phyloP scores from a whole-genome alignment of 2,329 filamentous ascomycete genomes.

The Gnomoniopsis smithogilvyi region DNA sequence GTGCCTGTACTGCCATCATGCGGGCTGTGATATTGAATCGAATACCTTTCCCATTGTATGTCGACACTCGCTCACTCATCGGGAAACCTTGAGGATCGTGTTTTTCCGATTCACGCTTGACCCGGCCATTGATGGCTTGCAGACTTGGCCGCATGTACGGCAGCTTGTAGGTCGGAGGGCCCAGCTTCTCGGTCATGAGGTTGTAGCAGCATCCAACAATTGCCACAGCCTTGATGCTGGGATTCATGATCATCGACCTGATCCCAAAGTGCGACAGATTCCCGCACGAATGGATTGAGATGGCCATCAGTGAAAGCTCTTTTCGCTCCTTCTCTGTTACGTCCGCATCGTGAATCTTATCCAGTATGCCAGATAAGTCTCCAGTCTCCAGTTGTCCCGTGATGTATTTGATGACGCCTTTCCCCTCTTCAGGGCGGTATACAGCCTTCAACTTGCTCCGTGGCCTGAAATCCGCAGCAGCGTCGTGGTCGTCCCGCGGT shows the following conservation, averaged over 20 bases:
- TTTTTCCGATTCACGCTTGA: conserved; percentile 65
- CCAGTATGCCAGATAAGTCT: conserved; percentile 65
- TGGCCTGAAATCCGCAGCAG: conserved; percentile 47
- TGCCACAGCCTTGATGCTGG: conserved; percentile 81
- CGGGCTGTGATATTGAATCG: conserved; percentile 92
- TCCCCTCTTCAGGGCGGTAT: conserved; percentile 57
- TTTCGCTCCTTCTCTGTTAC: conserved; percentile 27
- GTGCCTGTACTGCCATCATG: conserved; percentile 98
- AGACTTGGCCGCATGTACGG: conserved; percentile 69
- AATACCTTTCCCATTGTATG: conserved; percentile 60
- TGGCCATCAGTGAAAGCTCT: conserved; percentile 67
- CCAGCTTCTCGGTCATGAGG: conserved; percentile 83
- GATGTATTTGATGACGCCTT: conserved; percentile 73
- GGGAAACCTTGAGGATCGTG: conserved; percentile 90
- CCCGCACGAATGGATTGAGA: conserved; percentile 95
- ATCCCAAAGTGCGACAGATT: conserved; percentile 96
- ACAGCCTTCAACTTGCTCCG: conserved; percentile 46
- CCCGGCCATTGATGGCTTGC: conserved; percentile 65
- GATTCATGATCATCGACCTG: conserved; percentile 79
- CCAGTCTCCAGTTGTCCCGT: conserved; percentile 72
- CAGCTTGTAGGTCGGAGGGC: conserved; percentile 82
- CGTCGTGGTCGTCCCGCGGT: conserved; percentile 25
- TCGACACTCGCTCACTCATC: conserved; percentile 72
- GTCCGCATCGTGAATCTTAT: conserved; percentile 51
- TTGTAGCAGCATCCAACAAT: conserved; percentile 99